Conservation (phyloP, 1,284 basidiomycete genomes). For the Pyrrhoderma lamaoense region DNA sequence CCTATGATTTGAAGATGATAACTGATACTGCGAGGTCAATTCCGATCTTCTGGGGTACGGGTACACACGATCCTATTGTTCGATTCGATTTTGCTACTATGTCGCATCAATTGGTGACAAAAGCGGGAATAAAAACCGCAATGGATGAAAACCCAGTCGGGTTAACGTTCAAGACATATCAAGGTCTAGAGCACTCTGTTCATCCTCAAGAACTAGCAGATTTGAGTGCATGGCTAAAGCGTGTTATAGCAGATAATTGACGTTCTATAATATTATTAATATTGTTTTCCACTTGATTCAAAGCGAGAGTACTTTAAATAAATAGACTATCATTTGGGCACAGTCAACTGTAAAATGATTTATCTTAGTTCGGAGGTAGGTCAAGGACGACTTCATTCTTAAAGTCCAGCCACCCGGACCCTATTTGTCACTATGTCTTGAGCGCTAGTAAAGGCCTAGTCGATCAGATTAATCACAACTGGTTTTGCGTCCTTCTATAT, state of each 20-base stretch:
- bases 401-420: too few species aligned
- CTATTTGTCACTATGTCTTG: too few species aligned
- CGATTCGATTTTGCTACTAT: constrained; percentile 26
- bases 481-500: too few species aligned
- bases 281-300: too few species aligned
- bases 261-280: too few species aligned
- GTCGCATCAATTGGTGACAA: constrained; percentile 45
- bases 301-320: too few species aligned
- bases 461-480: too few species aligned
- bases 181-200: constrained; percentile 57
- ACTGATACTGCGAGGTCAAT: constrained; percentile 47
- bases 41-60: constrained; percentile 89
- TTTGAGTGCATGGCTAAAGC: constrained; percentile 55
- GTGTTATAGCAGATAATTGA: constrained; percentile 31
- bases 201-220: constrained; percentile 57
- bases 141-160: constrained; percentile 31
- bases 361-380: too few species aligned
- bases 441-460: too few species aligned
- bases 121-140: constrained; percentile 38
- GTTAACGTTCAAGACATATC: constrained; percentile 55
- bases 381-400: too few species aligned
- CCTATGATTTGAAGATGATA: constrained; percentile 39
- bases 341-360: too few species aligned
- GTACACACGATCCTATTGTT: constrained; percentile 65
- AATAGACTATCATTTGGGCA: too few species aligned